phyloP scores from a whole-genome alignment of 139 green algal species.

The Astrephomene gubernaculifera region DNA sequence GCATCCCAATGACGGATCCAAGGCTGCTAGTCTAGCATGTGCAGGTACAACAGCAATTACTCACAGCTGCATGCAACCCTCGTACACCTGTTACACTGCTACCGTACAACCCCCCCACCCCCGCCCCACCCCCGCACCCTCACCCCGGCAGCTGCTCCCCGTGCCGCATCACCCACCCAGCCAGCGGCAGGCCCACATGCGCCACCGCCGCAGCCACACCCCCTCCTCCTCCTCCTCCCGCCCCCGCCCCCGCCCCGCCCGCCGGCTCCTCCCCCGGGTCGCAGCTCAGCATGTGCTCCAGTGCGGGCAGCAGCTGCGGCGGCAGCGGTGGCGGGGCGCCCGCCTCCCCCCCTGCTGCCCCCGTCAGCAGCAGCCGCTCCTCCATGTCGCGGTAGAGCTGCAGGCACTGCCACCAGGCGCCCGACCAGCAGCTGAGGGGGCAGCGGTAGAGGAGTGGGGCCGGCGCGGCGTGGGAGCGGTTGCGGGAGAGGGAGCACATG shows the following conservation, averaged over 20 bases:
- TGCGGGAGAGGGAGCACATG: neutral
- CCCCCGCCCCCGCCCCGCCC: neutral
- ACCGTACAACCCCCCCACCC: too few species aligned
- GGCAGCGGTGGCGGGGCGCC: neutral
- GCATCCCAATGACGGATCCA: too few species aligned
- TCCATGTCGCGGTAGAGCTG: slow-evolving; percentile 18
- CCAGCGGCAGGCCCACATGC: neutral
- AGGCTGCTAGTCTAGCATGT: too few species aligned
- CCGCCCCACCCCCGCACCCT: too few species aligned
- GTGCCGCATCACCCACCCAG: slow-evolving; percentile 10
- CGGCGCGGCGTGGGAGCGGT: too few species aligned
- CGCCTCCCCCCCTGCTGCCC: neutral
- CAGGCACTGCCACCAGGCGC: slow-evolving; percentile 31
- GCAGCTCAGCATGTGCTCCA: slow-evolving; percentile 25
- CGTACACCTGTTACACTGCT: too few species aligned
- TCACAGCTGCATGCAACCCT: too few species aligned
- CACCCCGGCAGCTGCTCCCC: slow-evolving; percentile 26
- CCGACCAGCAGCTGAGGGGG: neutral
- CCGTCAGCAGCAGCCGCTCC: neutral
- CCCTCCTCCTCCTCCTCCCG: neutral
- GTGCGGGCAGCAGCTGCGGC: slow-evolving; percentile 1
- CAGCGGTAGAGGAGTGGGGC: neutral
- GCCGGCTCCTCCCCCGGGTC: neutral
- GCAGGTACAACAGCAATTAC: too few species aligned
- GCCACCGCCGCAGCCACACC: neutral